Evolutionary conservation across 1,284 basidiomycete genomes (phyloP).

Genomic region (Termitomyces sp.): DNA sequence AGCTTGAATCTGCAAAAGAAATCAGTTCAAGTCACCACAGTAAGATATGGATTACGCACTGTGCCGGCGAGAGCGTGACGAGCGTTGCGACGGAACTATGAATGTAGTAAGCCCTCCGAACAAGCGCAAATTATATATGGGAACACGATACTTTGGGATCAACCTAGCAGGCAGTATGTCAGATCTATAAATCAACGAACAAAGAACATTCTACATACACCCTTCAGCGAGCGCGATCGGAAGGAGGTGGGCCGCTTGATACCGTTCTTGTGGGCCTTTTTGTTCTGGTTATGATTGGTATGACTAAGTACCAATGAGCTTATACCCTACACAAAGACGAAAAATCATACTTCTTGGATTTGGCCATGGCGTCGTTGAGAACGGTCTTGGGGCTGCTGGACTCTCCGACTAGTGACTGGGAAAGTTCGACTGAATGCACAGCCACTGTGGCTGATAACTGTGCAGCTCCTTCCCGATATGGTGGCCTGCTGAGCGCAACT

Average conservation of each 20-base stretch:
- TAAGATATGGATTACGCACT: conserved; percentile 41
- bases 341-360: conserved; percentile 68
- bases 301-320: conserved; percentile 43
- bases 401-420: conserved; percentile 3
- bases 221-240: conserved; percentile 83
- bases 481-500: conserved; percentile 1
- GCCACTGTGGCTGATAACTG: conserved; percentile 25
- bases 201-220: conserved; percentile 56
- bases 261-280: conserved; percentile 97
- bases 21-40: conserved; percentile 7
- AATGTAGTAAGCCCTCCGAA: conserved; percentile 13
- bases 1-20: conserved; percentile 50
- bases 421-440: conserved; percentile 14
- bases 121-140: neutral
- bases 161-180: conserved; percentile 45
- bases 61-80: conserved; percentile 75
- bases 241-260: conserved; percentile 80
- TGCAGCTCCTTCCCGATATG: conserved; percentile 16
- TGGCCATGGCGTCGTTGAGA: conserved; percentile 58
- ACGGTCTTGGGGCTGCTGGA: conserved; percentile 16
- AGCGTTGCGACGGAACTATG: conserved; percentile 83
- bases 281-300: conserved; percentile 91
- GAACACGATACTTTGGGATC: conserved; percentile 63
- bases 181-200: neutral
- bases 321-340: neutral